Conservation (phyloP, 345 rosid genomes). For the Dipteronia sinensis region DNA sequence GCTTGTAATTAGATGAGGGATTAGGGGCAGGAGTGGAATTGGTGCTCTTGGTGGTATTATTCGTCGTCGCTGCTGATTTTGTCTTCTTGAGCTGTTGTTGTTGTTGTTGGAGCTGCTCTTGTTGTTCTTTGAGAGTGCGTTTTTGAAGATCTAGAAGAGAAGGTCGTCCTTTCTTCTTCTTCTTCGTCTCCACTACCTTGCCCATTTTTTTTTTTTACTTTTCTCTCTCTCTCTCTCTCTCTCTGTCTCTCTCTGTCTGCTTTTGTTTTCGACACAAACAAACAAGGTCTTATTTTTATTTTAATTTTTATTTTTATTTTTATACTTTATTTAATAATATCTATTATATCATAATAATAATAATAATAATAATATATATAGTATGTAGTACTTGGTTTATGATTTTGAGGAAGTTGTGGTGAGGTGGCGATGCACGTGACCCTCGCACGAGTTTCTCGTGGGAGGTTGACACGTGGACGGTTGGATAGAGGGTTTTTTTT, state of each 20-base stretch:
- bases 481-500: too few species aligned
- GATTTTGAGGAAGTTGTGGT: not conserved
- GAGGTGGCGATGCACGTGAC: constrained; percentile 1
- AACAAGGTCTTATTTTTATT: constrained; percentile 24
- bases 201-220: constrained; percentile 33
- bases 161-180: constrained; percentile 73
- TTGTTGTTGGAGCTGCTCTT: constrained; percentile 23
- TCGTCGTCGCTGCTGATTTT: constrained; percentile 2
- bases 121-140: constrained; percentile 48
- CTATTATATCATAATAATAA: not conserved
- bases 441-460: constrained; percentile 6
- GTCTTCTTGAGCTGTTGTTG: not conserved
- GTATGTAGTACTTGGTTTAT: not conserved
- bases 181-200: constrained; percentile 46
- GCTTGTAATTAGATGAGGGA: constrained; percentile 36
- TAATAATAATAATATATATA: too few species aligned
- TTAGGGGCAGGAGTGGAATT: constrained; percentile 26
- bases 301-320: not conserved
- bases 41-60: not conserved
- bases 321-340: not conserved
- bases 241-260: constrained; percentile 4
- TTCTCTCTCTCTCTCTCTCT: not conserved
- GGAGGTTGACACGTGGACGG: not conserved
- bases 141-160: constrained; percentile 67
- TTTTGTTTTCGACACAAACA: constrained; percentile 19